phyloP scores from a whole-genome alignment of 1,284 basidiomycete species.

The Trichosporon sp. region DNA sequence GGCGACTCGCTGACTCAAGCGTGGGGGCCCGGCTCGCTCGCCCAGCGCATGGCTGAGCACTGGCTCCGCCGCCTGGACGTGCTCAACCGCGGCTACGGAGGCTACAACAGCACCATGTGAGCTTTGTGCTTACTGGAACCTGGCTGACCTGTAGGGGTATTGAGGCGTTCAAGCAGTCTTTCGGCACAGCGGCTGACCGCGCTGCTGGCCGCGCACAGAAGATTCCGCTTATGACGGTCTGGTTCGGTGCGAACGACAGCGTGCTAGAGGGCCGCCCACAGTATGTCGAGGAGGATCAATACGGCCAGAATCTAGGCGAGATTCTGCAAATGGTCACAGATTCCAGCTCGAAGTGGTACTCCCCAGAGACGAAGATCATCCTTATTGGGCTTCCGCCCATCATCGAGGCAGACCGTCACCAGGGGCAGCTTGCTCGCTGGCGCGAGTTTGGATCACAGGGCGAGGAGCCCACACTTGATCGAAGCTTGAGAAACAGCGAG shows the following conservation, averaged over 20 bases:
- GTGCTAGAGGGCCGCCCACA: constrained; percentile 52
- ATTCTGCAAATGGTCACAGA: constrained; percentile 61
- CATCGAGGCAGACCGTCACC: constrained; percentile 53
- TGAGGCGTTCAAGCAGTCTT: constrained; percentile 67
- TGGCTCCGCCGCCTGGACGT: constrained; percentile 76
- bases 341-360: constrained; percentile 61
- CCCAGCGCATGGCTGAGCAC: constrained; percentile 48
- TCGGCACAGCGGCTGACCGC: constrained; percentile 54
- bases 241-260: constrained; percentile 82
- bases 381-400: constrained; percentile 80
- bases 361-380: constrained; percentile 67
- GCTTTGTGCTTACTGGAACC: neutral
- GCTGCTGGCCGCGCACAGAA: constrained; percentile 52
- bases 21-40: constrained; percentile 35
- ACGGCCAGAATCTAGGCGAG: constrained; percentile 59
- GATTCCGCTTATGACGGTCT: constrained; percentile 69
- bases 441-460: constrained; percentile 31
- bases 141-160: constrained; percentile 52
- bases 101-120: constrained; percentile 73
- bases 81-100: constrained; percentile 63
- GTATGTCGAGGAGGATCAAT: constrained; percentile 60
- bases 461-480: constrained; percentile 49
- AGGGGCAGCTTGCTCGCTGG: constrained; percentile 44
- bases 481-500: constrained; percentile 59
- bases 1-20: constrained; percentile 47